phyloP scores from a whole-genome alignment of 495 filamentous ascomycete species.

The Xylaria flabelliformis region DNA sequence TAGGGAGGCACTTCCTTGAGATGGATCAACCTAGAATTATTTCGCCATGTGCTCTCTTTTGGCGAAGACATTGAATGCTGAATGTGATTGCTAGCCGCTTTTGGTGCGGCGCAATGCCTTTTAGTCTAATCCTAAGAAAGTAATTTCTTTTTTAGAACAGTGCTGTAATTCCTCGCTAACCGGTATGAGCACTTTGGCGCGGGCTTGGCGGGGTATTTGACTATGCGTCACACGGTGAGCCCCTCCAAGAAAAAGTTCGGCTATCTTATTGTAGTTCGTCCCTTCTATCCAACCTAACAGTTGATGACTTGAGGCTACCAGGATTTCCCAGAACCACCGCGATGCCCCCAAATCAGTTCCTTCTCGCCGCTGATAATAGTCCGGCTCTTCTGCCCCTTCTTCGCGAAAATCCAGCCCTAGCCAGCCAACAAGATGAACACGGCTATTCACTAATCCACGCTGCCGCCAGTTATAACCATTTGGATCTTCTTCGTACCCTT shows the following conservation, averaged over 20 bases:
- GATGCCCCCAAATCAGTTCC: conserved; percentile 71
- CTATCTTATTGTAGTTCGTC: background rate
- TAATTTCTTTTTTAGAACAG: too few species aligned
- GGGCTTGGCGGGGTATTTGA: conserved; percentile 12
- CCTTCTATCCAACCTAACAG: background rate
- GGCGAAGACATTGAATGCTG: background rate
- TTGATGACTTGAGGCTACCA: background rate
- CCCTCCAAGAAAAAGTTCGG: conserved; percentile 19
- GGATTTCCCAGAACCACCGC: background rate
- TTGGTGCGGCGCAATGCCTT: background rate
- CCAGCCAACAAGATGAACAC: conserved; percentile 74
- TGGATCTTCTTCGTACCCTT: conserved; percentile 77
- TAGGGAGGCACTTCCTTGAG: background rate
- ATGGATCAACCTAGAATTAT: background rate
- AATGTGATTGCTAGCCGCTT: background rate
- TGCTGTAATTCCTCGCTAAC: background rate
- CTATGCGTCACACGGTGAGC: conserved; percentile 22
- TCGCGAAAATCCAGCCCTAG: conserved; percentile 67
- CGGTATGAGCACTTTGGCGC: background rate
- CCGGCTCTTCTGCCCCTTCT: conserved; percentile 69
- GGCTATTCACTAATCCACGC: conserved; percentile 95
- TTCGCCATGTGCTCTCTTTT: background rate
- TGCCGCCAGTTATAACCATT: conserved; percentile 86
- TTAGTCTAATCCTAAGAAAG: too few species aligned
- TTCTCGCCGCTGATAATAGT: conserved; percentile 80